Base-by-base conservation (phyloP, 2,329 filamentous ascomycete species). In the Diaporthe longicolla region DNA sequence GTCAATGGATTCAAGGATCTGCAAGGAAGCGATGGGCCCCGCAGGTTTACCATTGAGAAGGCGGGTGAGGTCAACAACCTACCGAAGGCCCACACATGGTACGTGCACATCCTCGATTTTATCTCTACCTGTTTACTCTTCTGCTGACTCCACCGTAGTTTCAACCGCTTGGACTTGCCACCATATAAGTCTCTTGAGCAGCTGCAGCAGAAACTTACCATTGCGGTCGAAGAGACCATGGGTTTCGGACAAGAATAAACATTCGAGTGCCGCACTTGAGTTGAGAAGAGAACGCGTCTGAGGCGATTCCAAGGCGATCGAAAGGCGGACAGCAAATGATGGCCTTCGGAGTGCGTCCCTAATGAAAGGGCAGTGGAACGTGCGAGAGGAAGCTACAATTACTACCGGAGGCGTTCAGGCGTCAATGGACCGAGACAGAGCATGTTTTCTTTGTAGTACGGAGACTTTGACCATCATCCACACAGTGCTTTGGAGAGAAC, bases 1-100 rank as follows among this genome's bases (percentile, higher is more conserved):
- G 97, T 99, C 85, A 99, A 99, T 83, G 97, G 97, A 10, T 99
- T 99, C 90, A 99, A 99, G 86, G 97, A 99, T 88, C 87, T 99
- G 69, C 97, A 99, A 84, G 97, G 97, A 54, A 98, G 95, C 78
- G 97, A 99, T 82, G 97, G 97, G 4, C 97, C 97, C 13, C 90
- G 97, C 84, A 89, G 97, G 76, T 99, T 99, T 81, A 99, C 97
- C 0, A 98, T 99, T 83, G 97, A 99, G 84, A 98, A 98, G 87
- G 95, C 95, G 50, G 97, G 97, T 74, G 97, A 98, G 82, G 88
- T 95, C 70, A 91, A 89, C 75, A 97, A 98, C 79, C 83, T 99
- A 81, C 97, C 97, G 43, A 99, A 99, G 86, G 97, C 95, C 75
- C 97, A 99, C 83, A 99, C 97, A 79, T 99, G 97, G 95, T 98